These are phyloP conservation scores for Trichosporon asahii DNA, from an alignment of 1,284 basidiomycete species.

Conservation along the genomic window DNA sequence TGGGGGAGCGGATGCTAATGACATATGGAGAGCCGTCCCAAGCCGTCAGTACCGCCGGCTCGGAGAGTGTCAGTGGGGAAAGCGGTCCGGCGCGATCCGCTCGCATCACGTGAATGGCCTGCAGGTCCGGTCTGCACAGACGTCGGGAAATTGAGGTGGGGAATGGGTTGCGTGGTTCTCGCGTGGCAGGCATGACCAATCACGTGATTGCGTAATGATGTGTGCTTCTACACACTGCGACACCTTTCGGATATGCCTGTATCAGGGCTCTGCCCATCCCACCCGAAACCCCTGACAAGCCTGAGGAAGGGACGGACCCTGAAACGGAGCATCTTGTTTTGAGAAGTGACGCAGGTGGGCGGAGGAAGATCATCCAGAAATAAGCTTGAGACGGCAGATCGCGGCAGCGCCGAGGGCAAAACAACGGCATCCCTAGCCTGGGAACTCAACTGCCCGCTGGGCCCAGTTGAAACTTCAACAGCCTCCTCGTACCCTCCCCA, in stretches of 20 bases:
- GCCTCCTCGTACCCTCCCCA: neutral
- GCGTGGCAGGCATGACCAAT: neutral
- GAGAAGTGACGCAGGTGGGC: neutral
- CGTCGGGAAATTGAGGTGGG: neutral
- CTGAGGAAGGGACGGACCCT: neutral
- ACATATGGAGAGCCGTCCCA: conserved; percentile 9
- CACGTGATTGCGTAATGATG: neutral
- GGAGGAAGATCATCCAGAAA: neutral
- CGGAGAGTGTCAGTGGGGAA: conserved; percentile 9
- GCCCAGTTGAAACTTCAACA: neutral
- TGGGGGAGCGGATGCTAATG: conserved; percentile 12
- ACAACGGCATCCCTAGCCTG: neutral
- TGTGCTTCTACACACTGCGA: neutral
- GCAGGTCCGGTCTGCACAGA: neutral
- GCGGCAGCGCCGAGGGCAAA: neutral
- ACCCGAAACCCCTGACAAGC: neutral
- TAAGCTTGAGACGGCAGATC: neutral
- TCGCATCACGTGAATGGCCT: neutral
- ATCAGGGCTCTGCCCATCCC: neutral
- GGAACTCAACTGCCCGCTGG: neutral
- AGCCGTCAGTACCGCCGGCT: conserved; percentile 4
- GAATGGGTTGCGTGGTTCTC: neutral
- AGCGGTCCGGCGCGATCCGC: conserved; percentile 7
- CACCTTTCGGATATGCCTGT: neutral
- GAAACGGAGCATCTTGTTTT: neutral